Evolutionary conservation across 225 moss, liverwort and hornwort genomes (phyloP).

Genomic region (Bryum argenteum): DNA sequence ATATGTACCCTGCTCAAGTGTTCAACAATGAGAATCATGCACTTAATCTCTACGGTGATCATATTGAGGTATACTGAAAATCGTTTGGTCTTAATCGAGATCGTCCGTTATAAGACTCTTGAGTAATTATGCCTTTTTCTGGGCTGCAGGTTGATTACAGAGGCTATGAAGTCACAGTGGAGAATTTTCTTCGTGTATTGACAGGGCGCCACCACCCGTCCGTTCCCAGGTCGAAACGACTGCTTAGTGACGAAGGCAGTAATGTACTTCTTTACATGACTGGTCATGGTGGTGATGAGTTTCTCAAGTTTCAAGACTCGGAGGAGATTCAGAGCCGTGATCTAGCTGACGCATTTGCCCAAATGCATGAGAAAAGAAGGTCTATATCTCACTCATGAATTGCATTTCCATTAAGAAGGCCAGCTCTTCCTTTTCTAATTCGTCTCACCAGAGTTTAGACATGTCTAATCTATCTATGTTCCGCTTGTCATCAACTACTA

Average conservation of each 20-base stretch:
- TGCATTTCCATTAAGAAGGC: constrained; percentile 11
- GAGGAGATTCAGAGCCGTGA: constrained; percentile 97
- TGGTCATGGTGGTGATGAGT: constrained; percentile 93
- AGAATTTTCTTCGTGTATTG: constrained; percentile 83
- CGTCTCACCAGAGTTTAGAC: background rate
- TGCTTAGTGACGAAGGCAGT: constrained; percentile 89
- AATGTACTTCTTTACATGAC: constrained; percentile 92
- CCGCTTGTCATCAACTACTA: background rate
- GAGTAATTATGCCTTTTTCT: background rate
- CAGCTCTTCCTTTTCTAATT: constrained; percentile 4
- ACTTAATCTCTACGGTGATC: constrained; percentile 92
- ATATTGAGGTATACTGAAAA: constrained; percentile 69
- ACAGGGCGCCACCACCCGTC: constrained; percentile 88
- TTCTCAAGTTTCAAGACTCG: constrained; percentile 96
- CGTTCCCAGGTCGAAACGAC: constrained; percentile 88
- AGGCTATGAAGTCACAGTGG: constrained; percentile 97
- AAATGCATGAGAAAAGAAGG: constrained; percentile 97
- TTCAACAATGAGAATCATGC: constrained; percentile 96
- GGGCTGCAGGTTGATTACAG: constrained; percentile 85
- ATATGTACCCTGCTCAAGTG: constrained; percentile 87
- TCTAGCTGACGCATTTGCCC: constrained; percentile 88
- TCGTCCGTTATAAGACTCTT: constrained; percentile 19
- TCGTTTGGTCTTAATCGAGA: background rate
- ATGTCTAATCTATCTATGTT: background rate
- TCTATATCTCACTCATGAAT: constrained; percentile 20